These are phyloP conservation scores for Penicillium atrosanguineum DNA, from an alignment of 495 filamentous ascomycete genomes.

Conservation along the genomic window DNA sequence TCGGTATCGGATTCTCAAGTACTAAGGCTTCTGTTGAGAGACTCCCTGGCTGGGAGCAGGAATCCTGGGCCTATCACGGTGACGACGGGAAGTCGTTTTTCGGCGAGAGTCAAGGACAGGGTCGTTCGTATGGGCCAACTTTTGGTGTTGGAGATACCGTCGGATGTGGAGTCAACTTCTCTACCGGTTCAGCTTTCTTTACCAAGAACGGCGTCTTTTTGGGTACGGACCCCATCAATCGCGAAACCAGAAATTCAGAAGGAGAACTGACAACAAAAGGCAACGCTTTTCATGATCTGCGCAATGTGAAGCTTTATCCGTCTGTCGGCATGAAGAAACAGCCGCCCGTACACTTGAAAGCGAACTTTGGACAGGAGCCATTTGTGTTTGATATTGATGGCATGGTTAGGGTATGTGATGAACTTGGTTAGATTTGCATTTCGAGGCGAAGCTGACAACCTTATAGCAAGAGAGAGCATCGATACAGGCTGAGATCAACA, in stretches of 20 bases:
- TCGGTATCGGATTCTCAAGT: conserved; percentile 85
- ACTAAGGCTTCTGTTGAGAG: conserved; percentile 72
- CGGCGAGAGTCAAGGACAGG: conserved; percentile 60
- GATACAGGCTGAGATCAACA: conserved; percentile 56
- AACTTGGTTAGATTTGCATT: neutral
- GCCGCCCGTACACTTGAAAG: conserved; percentile 73
- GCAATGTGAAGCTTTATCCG: conserved; percentile 69
- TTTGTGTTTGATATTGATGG: conserved; percentile 93
- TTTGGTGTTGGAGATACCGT: conserved; percentile 78
- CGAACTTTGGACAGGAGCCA: conserved; percentile 87
- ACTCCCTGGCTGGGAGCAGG: conserved; percentile 90
- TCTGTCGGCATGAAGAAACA: conserved; percentile 89
- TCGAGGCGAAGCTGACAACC: conserved; percentile 17
- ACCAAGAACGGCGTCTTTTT: conserved; percentile 86
- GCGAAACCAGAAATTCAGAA: too few species aligned
- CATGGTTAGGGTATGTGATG: conserved; percentile 65
- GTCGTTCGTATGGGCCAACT: conserved; percentile 71
- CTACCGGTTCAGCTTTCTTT: conserved; percentile 83
- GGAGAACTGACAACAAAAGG: conserved; percentile 42
- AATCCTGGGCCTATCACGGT: conserved; percentile 97
- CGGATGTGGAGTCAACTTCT: conserved; percentile 93
- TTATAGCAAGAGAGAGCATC: conserved; percentile 58
- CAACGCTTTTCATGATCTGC: conserved; percentile 77
- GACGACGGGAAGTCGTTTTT: conserved; percentile 91
- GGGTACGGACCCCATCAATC: conserved; percentile 48